Percentiles rank a stretch among this genome's conserved stretches.
Evolutionary conservation across 1,284 basidiomycete genomes (phyloP).

Genomic region (Moesziomyces antarcticus): DNA sequence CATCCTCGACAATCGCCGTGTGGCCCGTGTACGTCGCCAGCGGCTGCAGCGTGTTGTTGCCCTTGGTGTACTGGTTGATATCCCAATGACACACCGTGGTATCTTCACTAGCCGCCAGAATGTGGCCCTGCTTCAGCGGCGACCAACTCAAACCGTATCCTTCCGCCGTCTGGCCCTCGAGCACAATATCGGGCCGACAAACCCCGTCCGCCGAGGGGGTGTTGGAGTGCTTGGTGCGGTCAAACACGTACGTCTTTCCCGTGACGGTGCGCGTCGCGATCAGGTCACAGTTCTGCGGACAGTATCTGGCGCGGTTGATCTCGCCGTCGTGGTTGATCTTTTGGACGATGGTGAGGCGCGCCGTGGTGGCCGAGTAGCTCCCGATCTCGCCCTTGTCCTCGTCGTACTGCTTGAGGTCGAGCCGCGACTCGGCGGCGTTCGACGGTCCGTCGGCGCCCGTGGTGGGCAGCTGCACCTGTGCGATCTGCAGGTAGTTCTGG

Average conservation of each 20-base stretch:
- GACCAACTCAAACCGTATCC: slow-evolving; percentile 96
- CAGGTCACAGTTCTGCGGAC: slow-evolving; percentile 97
- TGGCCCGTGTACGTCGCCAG: slow-evolving; percentile 81
- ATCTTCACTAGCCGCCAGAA: slow-evolving; percentile 93
- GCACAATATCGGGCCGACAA: slow-evolving; percentile 88
- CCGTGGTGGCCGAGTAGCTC: slow-evolving; percentile 74
- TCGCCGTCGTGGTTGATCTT: slow-evolving; percentile 96
- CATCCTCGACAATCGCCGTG: slow-evolving; percentile 78
- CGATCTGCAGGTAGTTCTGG: slow-evolving; percentile 96
- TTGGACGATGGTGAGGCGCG: slow-evolving; percentile 89
- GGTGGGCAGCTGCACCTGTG: slow-evolving; percentile 87
- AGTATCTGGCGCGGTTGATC: slow-evolving; percentile 96
- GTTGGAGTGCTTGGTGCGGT: slow-evolving; percentile 94
- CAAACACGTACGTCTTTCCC: slow-evolving; percentile 92
- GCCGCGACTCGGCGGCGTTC: slow-evolving; percentile 73
- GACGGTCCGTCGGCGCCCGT: slow-evolving; percentile 50
- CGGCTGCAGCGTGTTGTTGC: slow-evolving; percentile 81
- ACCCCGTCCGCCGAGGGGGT: slow-evolving; percentile 83
- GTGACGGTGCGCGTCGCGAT: slow-evolving; percentile 93
- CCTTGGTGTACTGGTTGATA: slow-evolving; percentile 86
- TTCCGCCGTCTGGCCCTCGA: slow-evolving; percentile 90
- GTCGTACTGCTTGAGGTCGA: slow-evolving; percentile 85
- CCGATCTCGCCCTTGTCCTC: slow-evolving; percentile 80
- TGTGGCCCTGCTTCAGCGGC: slow-evolving; percentile 80
- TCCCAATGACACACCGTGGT: slow-evolving; percentile 98